A percentile compares a stretch with the other conserved stretches of the same genome.
Conservation (phyloP, 768 basidiomycete species). For the Mycena venus region DNA sequence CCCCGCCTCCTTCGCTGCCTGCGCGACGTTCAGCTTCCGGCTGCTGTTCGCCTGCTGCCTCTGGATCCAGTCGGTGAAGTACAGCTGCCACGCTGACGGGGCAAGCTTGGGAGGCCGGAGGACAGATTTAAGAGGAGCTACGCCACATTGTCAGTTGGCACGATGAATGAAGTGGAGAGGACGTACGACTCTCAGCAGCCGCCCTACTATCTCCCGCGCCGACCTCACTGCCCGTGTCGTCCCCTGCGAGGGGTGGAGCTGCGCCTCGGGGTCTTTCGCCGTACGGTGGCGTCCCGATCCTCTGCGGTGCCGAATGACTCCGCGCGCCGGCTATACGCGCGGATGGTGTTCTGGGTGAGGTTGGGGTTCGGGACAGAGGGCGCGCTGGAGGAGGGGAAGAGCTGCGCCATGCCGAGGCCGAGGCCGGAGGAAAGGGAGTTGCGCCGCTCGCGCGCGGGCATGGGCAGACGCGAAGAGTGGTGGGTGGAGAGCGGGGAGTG, state of each 20-base stretch:
- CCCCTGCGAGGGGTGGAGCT: too few relatives aligned
- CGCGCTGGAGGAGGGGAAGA: constrained; percentile 82
- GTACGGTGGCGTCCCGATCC: constrained; percentile 82
- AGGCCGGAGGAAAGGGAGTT: constrained; percentile 62
- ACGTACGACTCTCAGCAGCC: constrained; percentile 63
- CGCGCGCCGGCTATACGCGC: constrained; percentile 76
- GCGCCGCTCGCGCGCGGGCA: constrained; percentile 52
- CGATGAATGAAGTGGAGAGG: constrained; percentile 10
- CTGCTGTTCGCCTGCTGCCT: constrained; percentile 83
- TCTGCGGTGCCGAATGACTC: constrained; percentile 73
- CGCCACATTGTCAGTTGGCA: constrained; percentile 32
- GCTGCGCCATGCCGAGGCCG: too few relatives aligned
- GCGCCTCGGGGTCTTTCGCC: too few relatives aligned
- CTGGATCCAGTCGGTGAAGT: constrained; percentile 96
- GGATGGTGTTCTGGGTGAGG: constrained; percentile 61
- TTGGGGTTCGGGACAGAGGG: too few relatives aligned
- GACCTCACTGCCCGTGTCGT: too few relatives aligned
- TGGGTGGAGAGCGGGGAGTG: constrained; percentile 58
- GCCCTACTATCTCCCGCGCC: constrained; percentile 52
- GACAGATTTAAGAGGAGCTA: constrained; percentile 80
- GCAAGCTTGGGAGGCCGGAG: constrained; percentile 92
- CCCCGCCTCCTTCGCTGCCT: constrained; percentile 95
- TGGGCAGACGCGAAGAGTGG: constrained; percentile 46
- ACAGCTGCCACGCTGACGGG: constrained; percentile 96
- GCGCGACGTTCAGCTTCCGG: constrained; percentile 93